A percentile compares a stretch with the other conserved stretches of the same genome.
Evolutionary conservation across 352 stramenopile genomes (phyloP).

Genomic region (Pythium monospermum): DNA sequence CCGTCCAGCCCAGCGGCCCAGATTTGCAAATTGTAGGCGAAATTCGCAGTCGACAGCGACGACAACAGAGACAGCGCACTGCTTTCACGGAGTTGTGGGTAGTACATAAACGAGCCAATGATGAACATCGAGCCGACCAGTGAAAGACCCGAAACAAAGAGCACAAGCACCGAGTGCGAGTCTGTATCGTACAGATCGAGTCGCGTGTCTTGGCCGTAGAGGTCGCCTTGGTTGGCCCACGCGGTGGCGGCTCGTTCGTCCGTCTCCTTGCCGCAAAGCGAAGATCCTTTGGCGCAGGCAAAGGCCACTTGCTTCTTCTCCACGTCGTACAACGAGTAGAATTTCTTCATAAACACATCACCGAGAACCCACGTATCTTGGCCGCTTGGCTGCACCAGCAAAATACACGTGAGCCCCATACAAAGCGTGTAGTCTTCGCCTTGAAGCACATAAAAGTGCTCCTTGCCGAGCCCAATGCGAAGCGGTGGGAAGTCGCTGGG

Average conservation of each 20-base stretch:
- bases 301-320: conserved; percentile 83
- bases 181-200: conserved; percentile 74
- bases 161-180: conserved; percentile 60
- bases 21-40: conserved; percentile 54
- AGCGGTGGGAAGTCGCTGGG: conserved; percentile 59
- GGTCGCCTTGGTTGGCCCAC: conserved; percentile 10
- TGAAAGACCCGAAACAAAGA: conserved; percentile 69
- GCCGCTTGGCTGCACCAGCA: conserved; percentile 68
- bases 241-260: conserved; percentile 10
- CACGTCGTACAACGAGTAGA: conserved; percentile 92
- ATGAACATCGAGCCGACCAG: conserved; percentile 64
- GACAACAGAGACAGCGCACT: conserved; percentile 59
- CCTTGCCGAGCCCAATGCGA: conserved; percentile 50
- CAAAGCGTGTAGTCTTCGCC: conserved; percentile 74
- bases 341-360: conserved; percentile 96
- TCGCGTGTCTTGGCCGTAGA: conserved; percentile 24
- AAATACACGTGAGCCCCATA: conserved; percentile 69
- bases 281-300: conserved; percentile 48
- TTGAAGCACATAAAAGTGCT: conserved; percentile 65
- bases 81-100: conserved; percentile 45
- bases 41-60: conserved; percentile 50
- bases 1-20: conserved; percentile 49
- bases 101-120: conserved; percentile 60
- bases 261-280: conserved; percentile 42
- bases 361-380: conserved; percentile 96